Evolutionary conservation across 345 rosid genomes (phyloP).

Genomic region (Psidium friedrichsthalianum): DNA sequence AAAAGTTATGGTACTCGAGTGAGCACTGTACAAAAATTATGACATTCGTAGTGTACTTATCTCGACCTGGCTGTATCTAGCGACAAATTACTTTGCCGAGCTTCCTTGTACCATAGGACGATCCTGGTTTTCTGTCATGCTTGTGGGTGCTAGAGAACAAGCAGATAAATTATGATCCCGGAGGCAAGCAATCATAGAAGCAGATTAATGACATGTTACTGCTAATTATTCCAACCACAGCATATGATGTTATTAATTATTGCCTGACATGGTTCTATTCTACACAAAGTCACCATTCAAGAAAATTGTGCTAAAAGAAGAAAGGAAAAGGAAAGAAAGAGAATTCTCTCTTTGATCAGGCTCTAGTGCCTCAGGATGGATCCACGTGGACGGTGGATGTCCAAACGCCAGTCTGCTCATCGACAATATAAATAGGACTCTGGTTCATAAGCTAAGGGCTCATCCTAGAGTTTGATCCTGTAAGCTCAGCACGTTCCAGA

Average conservation of each 20-base stretch:
- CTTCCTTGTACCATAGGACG: neutral
- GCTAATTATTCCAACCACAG: neutral
- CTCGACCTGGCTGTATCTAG: neutral
- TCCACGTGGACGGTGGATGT: conserved; percentile 24
- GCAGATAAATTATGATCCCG: neutral
- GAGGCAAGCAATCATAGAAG: neutral
- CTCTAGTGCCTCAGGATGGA: neutral
- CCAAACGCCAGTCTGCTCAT: neutral
- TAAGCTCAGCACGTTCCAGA: neutral
- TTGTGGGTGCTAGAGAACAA: neutral
- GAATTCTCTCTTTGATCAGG: neutral
- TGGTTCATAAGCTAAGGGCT: neutral
- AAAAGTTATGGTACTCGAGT: too few relatives aligned
- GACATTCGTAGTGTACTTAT: too few relatives aligned
- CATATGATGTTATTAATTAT: neutral
- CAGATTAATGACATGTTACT: neutral
- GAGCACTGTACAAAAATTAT: too few relatives aligned
- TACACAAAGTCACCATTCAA: neutral
- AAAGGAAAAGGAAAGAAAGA: neutral
- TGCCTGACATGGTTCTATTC: neutral
- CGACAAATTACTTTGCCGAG: neutral
- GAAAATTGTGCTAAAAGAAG: neutral
- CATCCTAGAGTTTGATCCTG: neutral
- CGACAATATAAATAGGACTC: conserved; percentile 9
- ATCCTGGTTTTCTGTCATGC: neutral